Evolutionary conservation across 495 filamentous ascomycete genomes (phyloP).

Genomic region (Penicillium soppii): DNA sequence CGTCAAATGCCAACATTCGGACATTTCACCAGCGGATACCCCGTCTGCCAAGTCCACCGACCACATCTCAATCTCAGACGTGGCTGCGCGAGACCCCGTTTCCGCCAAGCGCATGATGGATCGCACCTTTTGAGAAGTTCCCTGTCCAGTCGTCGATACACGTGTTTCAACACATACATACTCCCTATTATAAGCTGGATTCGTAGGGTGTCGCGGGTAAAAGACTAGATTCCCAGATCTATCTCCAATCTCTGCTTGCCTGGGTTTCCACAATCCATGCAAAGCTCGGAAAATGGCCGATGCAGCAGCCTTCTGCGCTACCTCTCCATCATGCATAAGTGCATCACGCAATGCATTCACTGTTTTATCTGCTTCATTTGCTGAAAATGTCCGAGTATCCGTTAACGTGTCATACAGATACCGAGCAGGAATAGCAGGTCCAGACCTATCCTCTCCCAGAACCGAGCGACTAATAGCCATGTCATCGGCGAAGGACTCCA

Average conservation of each 20-base stretch:
- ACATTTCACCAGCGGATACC: neutral
- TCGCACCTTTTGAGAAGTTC: neutral
- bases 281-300: slow-evolving; percentile 68
- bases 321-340: slow-evolving; percentile 4
- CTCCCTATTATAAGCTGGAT: slow-evolving; percentile 23
- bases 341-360: slow-evolving; percentile 21
- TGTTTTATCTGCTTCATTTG: slow-evolving; percentile 7
- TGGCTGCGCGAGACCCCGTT: neutral
- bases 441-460: slow-evolving; percentile 13
- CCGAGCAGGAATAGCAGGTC: slow-evolving; percentile 38
- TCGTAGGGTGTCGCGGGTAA: slow-evolving; percentile 48
- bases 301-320: slow-evolving; percentile 14
- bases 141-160: neutral
- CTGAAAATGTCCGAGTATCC: neutral
- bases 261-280: slow-evolving; percentile 68
- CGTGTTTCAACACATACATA: slow-evolving; percentile 30
- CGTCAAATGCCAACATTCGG: slow-evolving; percentile 1
- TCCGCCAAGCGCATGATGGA: slow-evolving; percentile 19
- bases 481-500: slow-evolving; percentile 65
- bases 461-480: slow-evolving; percentile 35
- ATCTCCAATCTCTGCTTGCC: slow-evolving; percentile 21
- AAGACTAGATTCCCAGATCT: slow-evolving; percentile 58
- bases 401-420: slow-evolving; percentile 19
- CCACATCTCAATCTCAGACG: slow-evolving; percentile 14
- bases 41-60: neutral